Evolutionary conservation across 352 stramenopile genomes (phyloP), one percentile per base, ranked within the genome.

Genomic region (Phytophthora sansomeana): DNA sequence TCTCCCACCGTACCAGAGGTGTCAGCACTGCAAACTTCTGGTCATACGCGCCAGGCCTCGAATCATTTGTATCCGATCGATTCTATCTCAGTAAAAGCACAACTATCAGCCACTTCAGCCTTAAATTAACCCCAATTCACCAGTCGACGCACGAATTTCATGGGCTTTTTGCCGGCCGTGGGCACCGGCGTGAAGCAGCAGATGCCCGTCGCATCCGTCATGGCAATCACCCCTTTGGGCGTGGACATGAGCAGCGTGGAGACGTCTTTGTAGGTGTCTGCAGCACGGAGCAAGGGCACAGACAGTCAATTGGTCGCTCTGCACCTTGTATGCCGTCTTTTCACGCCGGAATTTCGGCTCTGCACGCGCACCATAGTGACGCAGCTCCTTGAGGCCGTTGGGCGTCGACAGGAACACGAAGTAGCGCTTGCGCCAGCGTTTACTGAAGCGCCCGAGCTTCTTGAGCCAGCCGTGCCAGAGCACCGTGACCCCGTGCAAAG

Each of bases 401-500:
- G 69, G 13, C 5, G 67, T 85, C n/a, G 85, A 87, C 7, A 94
- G 39, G 55, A 94, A 92, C 9, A 94, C 67, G 51, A 94, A 94
- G 51, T 94, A 94, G 14, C 83, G 81, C 4, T 84, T 76, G 39
- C 81, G 81, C 86, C 86, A 94, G 36, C 84, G 81, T 71, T 90
- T 92, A 66, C 84, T 93, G 61, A 94, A 94, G 51, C 86, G 77
- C 14, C 86, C 86, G 36, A 94, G 81, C 64, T 92, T 92, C 76
- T 91, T 91, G 46, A 94, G 78, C 86, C 86, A 94, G 57, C 86
- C 86, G 47, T 92, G 82, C 86, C 86, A 94, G 21, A 94, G 84
- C 59, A 94, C 83, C 2, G 81, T 87, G 43, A 90, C 77, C 30
- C 85, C 78, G 19, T 74, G 70, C 38, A 82, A 49, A 54, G 72